These are phyloP conservation scores for Mycena albidolilacea DNA, from an alignment of 768 basidiomycete genomes.

Conservation along the genomic window DNA sequence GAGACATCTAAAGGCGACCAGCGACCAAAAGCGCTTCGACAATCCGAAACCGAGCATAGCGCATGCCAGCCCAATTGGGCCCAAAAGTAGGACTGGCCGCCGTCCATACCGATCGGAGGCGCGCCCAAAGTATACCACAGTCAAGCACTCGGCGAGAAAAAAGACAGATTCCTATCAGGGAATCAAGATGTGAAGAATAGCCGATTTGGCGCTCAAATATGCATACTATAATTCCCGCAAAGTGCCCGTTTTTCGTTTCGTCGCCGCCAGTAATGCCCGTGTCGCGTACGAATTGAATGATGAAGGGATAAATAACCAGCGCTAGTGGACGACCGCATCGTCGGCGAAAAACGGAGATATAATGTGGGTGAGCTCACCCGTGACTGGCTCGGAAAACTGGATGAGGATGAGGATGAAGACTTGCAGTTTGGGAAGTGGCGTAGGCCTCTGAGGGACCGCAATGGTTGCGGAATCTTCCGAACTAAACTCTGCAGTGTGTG, in stretches of 20 bases:
- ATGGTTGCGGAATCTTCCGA: no score
- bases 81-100: conserved; percentile 45
- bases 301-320: conserved; percentile 58
- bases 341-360: neutral
- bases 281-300: conserved; percentile 53
- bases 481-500: no score
- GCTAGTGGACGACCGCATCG: conserved; percentile 25
- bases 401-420: conserved; percentile 16
- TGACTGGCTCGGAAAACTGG: conserved; percentile 42
- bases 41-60: conserved; percentile 53
- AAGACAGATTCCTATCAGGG: conserved; percentile 47
- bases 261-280: conserved; percentile 56
- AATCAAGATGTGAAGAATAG: no score
- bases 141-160: conserved; percentile 44
- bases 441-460: conserved; percentile 18
- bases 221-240: conserved; percentile 59
- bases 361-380: conserved; percentile 17
- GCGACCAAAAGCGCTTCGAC: conserved; percentile 48
- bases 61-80: conserved; percentile 49
- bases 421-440: conserved; percentile 50
- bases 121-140: conserved; percentile 45
- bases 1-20: conserved; percentile 47
- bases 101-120: conserved; percentile 45
- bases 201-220: neutral
- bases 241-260: conserved; percentile 57